These are phyloP conservation scores for Chlamydomonas schloesseri DNA, from an alignment of 139 green algal genomes.

Conservation along the genomic window DNA sequence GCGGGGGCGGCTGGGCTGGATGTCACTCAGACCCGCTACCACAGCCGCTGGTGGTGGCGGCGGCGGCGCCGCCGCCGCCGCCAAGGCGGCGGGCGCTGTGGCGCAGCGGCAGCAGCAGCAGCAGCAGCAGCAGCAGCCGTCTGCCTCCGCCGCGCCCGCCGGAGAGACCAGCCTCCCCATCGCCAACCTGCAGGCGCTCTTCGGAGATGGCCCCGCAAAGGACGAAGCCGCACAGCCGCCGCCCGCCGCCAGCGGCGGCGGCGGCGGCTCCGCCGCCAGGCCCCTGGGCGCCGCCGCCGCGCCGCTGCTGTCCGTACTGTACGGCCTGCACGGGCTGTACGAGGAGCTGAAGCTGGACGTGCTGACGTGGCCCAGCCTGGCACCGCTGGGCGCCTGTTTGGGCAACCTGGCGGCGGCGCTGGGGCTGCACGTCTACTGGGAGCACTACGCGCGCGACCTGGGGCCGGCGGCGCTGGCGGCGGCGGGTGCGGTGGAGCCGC, in stretches of 20 bases:
- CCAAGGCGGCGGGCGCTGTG: neutral
- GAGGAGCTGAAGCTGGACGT: slow-evolving; percentile 81
- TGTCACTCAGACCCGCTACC: neutral
- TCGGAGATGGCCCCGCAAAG: neutral
- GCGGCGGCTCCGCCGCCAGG: neutral
- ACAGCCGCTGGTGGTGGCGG: too few relatives aligned
- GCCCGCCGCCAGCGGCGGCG: neutral
- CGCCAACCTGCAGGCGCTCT: neutral
- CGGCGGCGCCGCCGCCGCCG: neutral
- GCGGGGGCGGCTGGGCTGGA: slow-evolving; percentile 1
- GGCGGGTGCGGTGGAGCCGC: slow-evolving; percentile 24
- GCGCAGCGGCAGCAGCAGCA: too few relatives aligned
- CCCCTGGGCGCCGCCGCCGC: slow-evolving; percentile 34
- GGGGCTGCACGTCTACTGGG: slow-evolving; percentile 54
- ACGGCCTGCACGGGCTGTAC: slow-evolving; percentile 79
- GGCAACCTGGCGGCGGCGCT: slow-evolving; percentile 42
- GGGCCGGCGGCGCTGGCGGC: slow-evolving; percentile 32
- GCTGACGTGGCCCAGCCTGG: slow-evolving; percentile 67
- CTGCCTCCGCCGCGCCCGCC: neutral
- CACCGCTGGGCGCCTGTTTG: slow-evolving; percentile 51
- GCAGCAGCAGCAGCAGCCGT: neutral
- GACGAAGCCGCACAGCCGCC: too few relatives aligned
- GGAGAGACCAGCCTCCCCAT: neutral
- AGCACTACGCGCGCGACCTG: slow-evolving; percentile 77
- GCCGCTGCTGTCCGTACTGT: slow-evolving; percentile 56